A percentile compares a stretch with the other conserved stretches of the same genome.
Conservation (phyloP, 345 rosid genomes). For the Linum lewisii region DNA sequence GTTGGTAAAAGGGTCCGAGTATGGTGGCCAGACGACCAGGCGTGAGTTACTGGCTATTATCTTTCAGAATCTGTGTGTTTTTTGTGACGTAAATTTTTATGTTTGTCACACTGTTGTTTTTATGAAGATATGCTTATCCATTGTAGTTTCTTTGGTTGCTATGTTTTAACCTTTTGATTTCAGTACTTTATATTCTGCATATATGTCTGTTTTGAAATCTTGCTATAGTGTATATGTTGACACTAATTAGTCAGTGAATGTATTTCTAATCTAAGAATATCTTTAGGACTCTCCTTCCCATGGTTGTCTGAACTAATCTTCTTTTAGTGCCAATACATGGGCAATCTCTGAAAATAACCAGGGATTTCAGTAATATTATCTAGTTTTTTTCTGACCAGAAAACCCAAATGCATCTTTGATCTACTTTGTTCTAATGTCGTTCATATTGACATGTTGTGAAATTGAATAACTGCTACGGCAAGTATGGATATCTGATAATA, state of each 20-base stretch:
- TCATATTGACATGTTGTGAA: background rate
- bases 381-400: background rate
- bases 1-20: conserved; percentile 73
- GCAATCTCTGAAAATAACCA: background rate
- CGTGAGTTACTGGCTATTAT: conserved; percentile 30
- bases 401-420: background rate
- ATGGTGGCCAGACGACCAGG: conserved; percentile 86
- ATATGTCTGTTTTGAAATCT: background rate
- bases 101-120: background rate
- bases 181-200: background rate
- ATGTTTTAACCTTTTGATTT: background rate
- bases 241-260: too few species aligned
- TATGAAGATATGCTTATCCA: background rate
- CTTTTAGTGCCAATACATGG: background rate
- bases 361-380: background rate
- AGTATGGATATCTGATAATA: background rate
- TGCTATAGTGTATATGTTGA: background rate
- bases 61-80: background rate
- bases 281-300: too few species aligned
- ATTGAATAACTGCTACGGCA: background rate
- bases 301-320: background rate
- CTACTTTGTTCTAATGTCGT: background rate
- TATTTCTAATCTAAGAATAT: too few species aligned
- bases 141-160: background rate
- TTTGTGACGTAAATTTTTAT: background rate